These are phyloP conservation scores for Protomyces pachydermus DNA, from an alignment of 1,139 yeast species.

Conservation along the genomic window DNA sequence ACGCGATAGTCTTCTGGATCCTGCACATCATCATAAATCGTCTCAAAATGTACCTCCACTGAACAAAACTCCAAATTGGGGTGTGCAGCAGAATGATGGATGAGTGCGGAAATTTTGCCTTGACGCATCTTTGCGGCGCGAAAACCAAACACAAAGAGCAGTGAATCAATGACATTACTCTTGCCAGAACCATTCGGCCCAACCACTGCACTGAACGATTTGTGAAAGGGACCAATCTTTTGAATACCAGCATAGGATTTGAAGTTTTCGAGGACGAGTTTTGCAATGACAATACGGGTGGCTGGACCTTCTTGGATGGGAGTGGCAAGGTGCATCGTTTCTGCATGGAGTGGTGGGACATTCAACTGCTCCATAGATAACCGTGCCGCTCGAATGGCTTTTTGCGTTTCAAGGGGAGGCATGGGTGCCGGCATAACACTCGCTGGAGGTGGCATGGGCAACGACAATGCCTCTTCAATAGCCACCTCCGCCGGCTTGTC, in stretches of 20 bases:
- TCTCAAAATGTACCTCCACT: conserved; percentile 87
- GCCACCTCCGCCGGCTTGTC: background rate
- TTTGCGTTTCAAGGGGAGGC: background rate
- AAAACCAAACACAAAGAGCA: conserved; percentile 94
- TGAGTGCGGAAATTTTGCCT: conserved; percentile 80
- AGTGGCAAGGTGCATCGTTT: conserved; percentile 4
- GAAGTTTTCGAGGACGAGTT: conserved; percentile 73
- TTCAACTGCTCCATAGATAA: background rate
- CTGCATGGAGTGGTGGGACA: background rate
- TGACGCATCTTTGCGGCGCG: conserved; percentile 97
- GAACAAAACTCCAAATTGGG: conserved; percentile 69
- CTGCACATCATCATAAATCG: conserved; percentile 56
- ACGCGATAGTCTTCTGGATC: conserved; percentile 39
- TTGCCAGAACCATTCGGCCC: conserved; percentile 99
- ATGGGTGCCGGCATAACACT: background rate
- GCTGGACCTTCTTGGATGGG: conserved; percentile 10
- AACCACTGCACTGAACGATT: conserved; percentile 92
- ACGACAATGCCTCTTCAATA: background rate
- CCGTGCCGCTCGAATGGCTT: background rate
- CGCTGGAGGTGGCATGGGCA: background rate
- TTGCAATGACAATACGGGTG: conserved; percentile 68
- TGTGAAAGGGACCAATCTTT: conserved; percentile 86
- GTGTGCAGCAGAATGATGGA: conserved; percentile 69
- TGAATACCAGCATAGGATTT: conserved; percentile 96
- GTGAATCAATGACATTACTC: conserved; percentile 92